Conservation (phyloP, 73 alveolate genomes). For the Tetrahymena thermophila region DNA sequence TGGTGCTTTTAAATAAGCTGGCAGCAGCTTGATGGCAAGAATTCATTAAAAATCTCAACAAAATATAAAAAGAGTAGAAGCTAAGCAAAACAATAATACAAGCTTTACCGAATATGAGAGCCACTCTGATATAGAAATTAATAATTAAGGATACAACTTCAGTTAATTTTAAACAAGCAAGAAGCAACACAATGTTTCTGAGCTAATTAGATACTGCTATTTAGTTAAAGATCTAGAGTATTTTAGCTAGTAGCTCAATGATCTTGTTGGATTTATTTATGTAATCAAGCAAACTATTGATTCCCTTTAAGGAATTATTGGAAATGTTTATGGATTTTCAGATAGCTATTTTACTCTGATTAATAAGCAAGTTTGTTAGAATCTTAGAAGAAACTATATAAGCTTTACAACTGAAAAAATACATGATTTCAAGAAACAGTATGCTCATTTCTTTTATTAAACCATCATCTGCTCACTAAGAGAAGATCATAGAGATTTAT, state of each 20-base stretch:
- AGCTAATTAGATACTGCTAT: not conserved
- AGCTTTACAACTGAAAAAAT: not conserved
- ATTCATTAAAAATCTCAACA: too few species aligned
- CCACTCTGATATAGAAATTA: not conserved
- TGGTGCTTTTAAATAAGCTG: too few species aligned
- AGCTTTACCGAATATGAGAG: not conserved
- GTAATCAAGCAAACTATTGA: not conserved
- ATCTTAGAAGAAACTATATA: not conserved
- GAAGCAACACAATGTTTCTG: not conserved
- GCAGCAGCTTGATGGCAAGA: too few species aligned
- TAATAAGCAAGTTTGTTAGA: not conserved
- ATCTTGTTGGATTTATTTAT: not conserved
- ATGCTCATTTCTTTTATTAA: not conserved
- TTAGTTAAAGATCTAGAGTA: not conserved
- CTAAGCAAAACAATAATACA: too few species aligned
- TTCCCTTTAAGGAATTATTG: not conserved
- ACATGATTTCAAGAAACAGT: not conserved
- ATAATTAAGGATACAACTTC: not conserved
- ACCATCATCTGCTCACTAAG: not conserved
- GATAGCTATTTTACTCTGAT: not conserved
- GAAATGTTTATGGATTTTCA: not conserved
- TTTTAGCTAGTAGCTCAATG: not conserved
- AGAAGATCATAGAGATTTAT: not conserved
- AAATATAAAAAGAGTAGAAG: too few species aligned
- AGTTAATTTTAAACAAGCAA: not conserved